Conservation (phyloP, 352 stramenopile species). For the Pythium utonaiense region DNA sequence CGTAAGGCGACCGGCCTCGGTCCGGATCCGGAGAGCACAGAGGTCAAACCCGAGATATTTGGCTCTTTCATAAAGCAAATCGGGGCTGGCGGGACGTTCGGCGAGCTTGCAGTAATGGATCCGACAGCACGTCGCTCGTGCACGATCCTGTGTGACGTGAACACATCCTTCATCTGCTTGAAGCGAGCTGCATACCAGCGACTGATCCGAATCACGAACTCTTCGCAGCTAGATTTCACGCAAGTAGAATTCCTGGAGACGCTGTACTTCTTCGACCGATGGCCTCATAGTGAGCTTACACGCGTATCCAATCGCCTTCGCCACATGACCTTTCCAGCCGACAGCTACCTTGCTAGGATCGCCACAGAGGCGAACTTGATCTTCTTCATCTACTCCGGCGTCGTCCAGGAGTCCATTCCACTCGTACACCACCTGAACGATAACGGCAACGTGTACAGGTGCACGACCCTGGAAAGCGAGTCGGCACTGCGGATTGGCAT, state of each 20-base stretch:
- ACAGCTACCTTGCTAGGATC: conserved; percentile 67
- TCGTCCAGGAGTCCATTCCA: conserved; percentile 72
- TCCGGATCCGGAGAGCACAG: conserved; percentile 12
- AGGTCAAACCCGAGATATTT: conserved; percentile 33
- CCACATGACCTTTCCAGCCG: conserved; percentile 56
- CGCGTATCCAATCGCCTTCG: conserved; percentile 63
- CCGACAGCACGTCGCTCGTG: conserved; percentile 66
- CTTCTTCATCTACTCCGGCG: conserved; percentile 77
- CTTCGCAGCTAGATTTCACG: conserved; percentile 74
- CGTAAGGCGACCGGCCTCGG: conserved; percentile 14
- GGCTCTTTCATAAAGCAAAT: conserved; percentile 81
- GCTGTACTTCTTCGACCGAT: conserved; percentile 75
- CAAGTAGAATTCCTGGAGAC: conserved; percentile 81
- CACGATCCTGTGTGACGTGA: conserved; percentile 64
- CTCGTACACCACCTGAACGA: conserved; percentile 64
- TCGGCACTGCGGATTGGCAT: conserved; percentile 23
- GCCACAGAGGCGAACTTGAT: conserved; percentile 65
- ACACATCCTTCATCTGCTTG: conserved; percentile 83
- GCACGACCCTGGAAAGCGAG: conserved; percentile 36
- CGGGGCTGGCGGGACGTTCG: conserved; percentile 66
- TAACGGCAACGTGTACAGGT: conserved; percentile 60
- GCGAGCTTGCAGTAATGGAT: conserved; percentile 79
- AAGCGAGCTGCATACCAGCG: conserved; percentile 82
- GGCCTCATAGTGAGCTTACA: conserved; percentile 70
- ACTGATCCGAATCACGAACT: conserved; percentile 78